phyloP scores from a whole-genome alignment of 768 basidiomycete genomes.

The Leccinellum albellum region DNA sequence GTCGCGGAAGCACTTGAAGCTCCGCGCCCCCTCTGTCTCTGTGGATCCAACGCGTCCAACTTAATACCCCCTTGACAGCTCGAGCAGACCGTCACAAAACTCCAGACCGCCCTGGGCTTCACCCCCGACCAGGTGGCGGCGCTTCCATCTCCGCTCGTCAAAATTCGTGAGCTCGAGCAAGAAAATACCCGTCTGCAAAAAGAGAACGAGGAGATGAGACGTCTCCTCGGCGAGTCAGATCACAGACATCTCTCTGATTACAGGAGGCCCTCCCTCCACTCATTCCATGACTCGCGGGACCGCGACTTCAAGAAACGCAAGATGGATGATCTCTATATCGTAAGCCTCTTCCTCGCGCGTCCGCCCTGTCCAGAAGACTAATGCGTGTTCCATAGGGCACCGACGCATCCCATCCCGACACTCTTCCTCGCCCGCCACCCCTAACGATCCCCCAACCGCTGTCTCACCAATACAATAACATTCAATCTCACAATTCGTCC shows the following conservation, averaged over 20 bases:
- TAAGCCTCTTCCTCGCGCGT: conserved; percentile 16
- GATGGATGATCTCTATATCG: conserved; percentile 58
- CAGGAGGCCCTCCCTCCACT: conserved; percentile 44
- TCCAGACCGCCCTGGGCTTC: conserved; percentile 70
- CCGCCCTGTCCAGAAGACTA: neutral
- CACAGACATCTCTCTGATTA: conserved; percentile 40
- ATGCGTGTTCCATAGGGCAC: conserved; percentile 35
- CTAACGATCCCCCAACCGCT: conserved; percentile 58
- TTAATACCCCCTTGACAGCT: conserved; percentile 42
- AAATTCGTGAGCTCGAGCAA: conserved; percentile 80
- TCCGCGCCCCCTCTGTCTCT: conserved; percentile 5
- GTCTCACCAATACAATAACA: conserved; percentile 45
- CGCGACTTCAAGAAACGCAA: conserved; percentile 64
- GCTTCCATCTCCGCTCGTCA: conserved; percentile 66
- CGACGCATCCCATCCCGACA: conserved; percentile 40
- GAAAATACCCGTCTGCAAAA: conserved; percentile 68
- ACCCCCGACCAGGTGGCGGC: conserved; percentile 72
- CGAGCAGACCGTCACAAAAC: conserved; percentile 81
- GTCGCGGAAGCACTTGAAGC: conserved; percentile 1
- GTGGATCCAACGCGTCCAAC: conserved; percentile 8
- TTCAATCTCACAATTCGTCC: conserved; percentile 37
- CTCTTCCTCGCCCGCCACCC: conserved; percentile 46
- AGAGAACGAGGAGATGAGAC: conserved; percentile 73
- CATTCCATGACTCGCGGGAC: conserved; percentile 49
- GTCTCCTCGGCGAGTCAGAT: conserved; percentile 51